Evolutionary conservation across 2,329 filamentous ascomycete species (phyloP).

Genomic region (Bimuria novae-zelandiae): DNA sequence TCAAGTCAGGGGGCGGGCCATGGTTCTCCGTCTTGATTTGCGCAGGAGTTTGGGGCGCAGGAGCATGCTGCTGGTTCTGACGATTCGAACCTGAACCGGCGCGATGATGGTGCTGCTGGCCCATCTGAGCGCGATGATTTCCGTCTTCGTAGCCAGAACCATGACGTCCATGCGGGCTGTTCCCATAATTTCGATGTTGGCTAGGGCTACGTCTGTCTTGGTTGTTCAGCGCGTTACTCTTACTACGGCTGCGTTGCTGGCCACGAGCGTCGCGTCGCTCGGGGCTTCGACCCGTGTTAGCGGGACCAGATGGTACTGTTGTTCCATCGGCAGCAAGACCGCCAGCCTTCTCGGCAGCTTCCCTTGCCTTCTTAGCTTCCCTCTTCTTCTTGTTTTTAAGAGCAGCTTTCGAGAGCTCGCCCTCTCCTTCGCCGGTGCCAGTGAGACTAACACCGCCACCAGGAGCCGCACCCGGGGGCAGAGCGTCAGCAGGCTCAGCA

Average conservation of each 20-base stretch:
- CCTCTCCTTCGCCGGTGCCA: constrained; percentile 68
- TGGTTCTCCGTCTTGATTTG: constrained; percentile 41
- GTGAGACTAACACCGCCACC: constrained; percentile 69
- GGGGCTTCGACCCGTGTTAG: constrained; percentile 59
- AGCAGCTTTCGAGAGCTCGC: constrained; percentile 79
- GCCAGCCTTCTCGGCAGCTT: constrained; percentile 63
- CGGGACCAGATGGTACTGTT: constrained; percentile 31
- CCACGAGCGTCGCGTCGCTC: constrained; percentile 64
- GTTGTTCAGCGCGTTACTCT: constrained; percentile 29
- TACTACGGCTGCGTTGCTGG: constrained; percentile 59
- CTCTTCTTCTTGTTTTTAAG: constrained; percentile 99
- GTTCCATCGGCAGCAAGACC: constrained; percentile 38
- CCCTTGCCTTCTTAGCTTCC: constrained; percentile 87
- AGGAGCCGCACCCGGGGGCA: constrained; percentile 71
- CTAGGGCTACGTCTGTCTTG: constrained; percentile 35
- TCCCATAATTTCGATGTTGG: constrained; percentile 32
- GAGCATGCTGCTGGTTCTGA: constrained; percentile 14
- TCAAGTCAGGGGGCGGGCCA: constrained; percentile 52
- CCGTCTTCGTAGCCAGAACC: constrained; percentile 23
- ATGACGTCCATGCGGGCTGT: constrained; percentile 20
- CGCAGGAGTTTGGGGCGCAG: constrained; percentile 21
- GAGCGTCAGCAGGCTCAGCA: constrained; percentile 70
- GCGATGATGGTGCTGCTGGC: constrained; percentile 33
- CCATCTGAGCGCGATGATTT: constrained; percentile 32
- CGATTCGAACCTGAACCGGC: constrained; percentile 24